Conservation (phyloP, 257 asterid genomes). For the Anisodus tanguticus region DNA sequence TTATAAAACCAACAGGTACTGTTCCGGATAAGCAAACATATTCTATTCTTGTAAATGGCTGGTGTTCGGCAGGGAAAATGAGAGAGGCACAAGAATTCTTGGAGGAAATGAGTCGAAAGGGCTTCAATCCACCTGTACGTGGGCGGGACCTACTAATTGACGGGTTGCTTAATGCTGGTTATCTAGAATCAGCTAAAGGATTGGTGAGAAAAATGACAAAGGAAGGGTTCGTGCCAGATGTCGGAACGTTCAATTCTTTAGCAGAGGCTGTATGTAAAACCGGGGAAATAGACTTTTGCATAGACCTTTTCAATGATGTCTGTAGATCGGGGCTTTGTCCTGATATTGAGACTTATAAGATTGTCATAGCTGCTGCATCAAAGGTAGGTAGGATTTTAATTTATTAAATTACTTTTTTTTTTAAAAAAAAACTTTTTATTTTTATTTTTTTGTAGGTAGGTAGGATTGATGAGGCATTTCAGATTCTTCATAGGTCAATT, state of each 20-base stretch:
- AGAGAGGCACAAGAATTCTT: slow-evolving; percentile 90
- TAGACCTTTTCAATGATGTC: slow-evolving; percentile 70
- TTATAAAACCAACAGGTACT: slow-evolving; percentile 35
- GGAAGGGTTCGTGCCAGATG: slow-evolving; percentile 88
- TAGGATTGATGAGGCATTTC: slow-evolving; percentile 75
- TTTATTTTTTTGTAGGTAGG: slow-evolving; percentile 44
- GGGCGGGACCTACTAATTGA: slow-evolving; percentile 89
- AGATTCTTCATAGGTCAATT: slow-evolving; percentile 68
- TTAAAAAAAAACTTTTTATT: too few species aligned
- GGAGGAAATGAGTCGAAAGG: slow-evolving; percentile 93
- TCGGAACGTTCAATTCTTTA: slow-evolving; percentile 77
- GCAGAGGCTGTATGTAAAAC: slow-evolving; percentile 74
- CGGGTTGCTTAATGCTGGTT: slow-evolving; percentile 91
- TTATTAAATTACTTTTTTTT: too few species aligned
- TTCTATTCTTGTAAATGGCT: slow-evolving; percentile 81
- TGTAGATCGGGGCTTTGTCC: slow-evolving; percentile 76
- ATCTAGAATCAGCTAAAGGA: slow-evolving; percentile 93
- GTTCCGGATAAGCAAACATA: slow-evolving; percentile 83
- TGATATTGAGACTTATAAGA: slow-evolving; percentile 66
- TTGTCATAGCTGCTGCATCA: slow-evolving; percentile 65
- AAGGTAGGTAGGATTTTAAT: slow-evolving; percentile 64
- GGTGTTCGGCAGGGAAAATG: slow-evolving; percentile 98
- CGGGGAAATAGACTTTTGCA: slow-evolving; percentile 76
- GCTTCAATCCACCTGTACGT: slow-evolving; percentile 91
- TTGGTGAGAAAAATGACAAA: slow-evolving; percentile 87